Base-by-base conservation (phyloP, 2,329 filamentous ascomycete genomes). In the Colletotrichum cordylinicola region DNA sequence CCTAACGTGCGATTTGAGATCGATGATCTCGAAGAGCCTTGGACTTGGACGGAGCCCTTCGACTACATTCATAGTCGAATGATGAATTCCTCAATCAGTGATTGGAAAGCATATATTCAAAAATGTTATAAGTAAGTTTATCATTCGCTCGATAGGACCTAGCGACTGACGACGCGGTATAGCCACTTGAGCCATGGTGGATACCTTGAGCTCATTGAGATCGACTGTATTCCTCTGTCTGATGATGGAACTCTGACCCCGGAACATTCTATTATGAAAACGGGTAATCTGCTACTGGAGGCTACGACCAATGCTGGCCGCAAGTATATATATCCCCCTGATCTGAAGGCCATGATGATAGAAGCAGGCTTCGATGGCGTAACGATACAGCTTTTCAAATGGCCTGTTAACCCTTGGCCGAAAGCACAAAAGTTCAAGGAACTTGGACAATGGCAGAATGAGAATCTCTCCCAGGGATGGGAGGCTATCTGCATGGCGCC, bases 51-150 rank as follows among this genome's bases (percentile, higher is more conserved):
- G 4, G 78, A 80, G 21, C 85, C 87, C 3, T 91, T 91, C 80
- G 91, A 93, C 82, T 90, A 89, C 79, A 90, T 93, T 78, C 91
- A 92, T 80, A 89, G 88, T 8, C 88, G 89, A 52, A 86, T 90
- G 78, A 84, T 93, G 78, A 84, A 88, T 7, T 90, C 91, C 60
- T 86, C 87, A 68, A 87, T 92, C 77, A 82, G 90, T 16, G 55
- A 58, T 8, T 58, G 55, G 55, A 58, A 27, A 9, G 55, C 13
- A 27, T 58, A 58, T 9, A 27, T 58, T 27, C 12, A 21, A 4
- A 58, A 58, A 4, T 58, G 55, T 5, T 31, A 24, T 27, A 2
- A 58, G 55, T 58, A 1, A 58, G 55, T 31, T 10, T 5, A 16
- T 2, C 0, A 27, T 15, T 3, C 7, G 24, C 15, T 31, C 16